Evolutionary conservation across 805 yeast genomes (phyloP).

Genomic region (Wickerhamiella kazuoi): DNA sequence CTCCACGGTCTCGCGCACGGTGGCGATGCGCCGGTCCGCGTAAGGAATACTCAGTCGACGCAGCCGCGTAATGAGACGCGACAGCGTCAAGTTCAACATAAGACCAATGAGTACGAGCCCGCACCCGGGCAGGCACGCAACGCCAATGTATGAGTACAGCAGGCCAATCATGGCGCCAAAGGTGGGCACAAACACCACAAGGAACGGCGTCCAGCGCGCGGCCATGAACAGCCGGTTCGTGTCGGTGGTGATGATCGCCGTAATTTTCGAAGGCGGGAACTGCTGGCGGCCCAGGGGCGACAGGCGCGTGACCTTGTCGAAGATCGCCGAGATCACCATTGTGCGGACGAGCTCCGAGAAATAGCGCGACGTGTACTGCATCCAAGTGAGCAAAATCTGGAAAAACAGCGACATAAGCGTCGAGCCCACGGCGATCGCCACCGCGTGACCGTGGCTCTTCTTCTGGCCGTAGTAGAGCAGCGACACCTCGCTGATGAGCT

Average conservation of each 20-base stretch:
- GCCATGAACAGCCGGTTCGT: slow-evolving; percentile 55
- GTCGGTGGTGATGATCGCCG: slow-evolving; percentile 69
- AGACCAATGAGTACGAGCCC: slow-evolving; percentile 29
- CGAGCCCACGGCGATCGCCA: slow-evolving; percentile 62
- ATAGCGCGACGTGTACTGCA: slow-evolving; percentile 40
- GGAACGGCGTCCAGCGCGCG: slow-evolving; percentile 11
- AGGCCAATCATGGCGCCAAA: slow-evolving; percentile 37
- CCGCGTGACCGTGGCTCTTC: slow-evolving; percentile 28
- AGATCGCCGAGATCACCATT: slow-evolving; percentile 48
- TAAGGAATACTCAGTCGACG: slow-evolving; percentile 40
- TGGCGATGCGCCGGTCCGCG: slow-evolving; percentile 63
- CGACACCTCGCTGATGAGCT: slow-evolving; percentile 5
- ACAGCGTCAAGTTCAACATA: slow-evolving; percentile 26
- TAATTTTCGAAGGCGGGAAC: slow-evolving; percentile 52
- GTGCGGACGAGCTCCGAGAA: slow-evolving; percentile 60
- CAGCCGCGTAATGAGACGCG: slow-evolving; percentile 34
- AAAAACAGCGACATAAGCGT: slow-evolving; percentile 34
- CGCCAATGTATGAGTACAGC: slow-evolving; percentile 52
- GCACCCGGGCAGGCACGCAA: slow-evolving; percentile 52
- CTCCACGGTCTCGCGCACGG: slow-evolving; percentile 61
- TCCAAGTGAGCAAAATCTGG: slow-evolving; percentile 40
- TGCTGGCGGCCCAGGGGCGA: slow-evolving; percentile 38
- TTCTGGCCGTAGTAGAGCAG: slow-evolving; percentile 7
- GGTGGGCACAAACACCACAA: slow-evolving; percentile 10
- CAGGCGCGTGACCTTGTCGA: slow-evolving; percentile 48